These are phyloP conservation scores for Chamaecrista fasciculata DNA, from an alignment of 306 rosid species.

Conservation along the genomic window DNA sequence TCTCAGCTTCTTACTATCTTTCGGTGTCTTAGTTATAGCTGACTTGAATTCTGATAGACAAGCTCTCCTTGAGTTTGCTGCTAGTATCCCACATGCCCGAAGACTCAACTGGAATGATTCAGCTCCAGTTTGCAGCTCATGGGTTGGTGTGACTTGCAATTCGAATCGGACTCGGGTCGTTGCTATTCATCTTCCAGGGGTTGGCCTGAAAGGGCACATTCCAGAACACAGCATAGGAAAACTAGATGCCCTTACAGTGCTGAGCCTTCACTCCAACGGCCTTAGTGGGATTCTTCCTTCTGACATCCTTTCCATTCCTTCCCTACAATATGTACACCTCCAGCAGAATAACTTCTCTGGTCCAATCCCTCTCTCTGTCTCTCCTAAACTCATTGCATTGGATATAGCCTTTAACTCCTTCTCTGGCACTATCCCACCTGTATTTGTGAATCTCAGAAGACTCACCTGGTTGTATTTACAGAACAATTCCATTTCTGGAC, in stretches of 20 bases:
- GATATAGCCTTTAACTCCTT: slow-evolving; percentile 67
- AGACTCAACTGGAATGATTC: slow-evolving; percentile 73
- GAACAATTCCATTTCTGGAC: slow-evolving; percentile 62
- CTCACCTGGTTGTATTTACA: slow-evolving; percentile 58
- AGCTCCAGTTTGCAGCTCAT: slow-evolving; percentile 55
- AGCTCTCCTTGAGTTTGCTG: slow-evolving; percentile 64
- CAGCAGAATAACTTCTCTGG: slow-evolving; percentile 73
- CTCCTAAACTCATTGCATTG: slow-evolving; percentile 51
- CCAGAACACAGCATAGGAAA: slow-evolving; percentile 56
- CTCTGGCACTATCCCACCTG: slow-evolving; percentile 58
- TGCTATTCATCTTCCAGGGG: slow-evolving; percentile 70
- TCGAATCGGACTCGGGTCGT: slow-evolving; percentile 43
- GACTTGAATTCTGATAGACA: slow-evolving; percentile 65
- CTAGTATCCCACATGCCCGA: slow-evolving; percentile 44
- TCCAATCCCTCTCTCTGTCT: slow-evolving; percentile 52
- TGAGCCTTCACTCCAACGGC: slow-evolving; percentile 74
- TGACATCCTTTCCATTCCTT: slow-evolving; percentile 58
- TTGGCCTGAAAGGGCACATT: slow-evolving; percentile 57
- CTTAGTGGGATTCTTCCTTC: slow-evolving; percentile 65
- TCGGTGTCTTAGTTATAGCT: slow-evolving; percentile 33
- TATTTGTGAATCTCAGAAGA: slow-evolving; percentile 57
- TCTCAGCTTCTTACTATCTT: slow-evolving; percentile 24
- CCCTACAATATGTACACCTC: slow-evolving; percentile 55
- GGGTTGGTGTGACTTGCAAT: slow-evolving; percentile 73
- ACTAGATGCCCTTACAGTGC: slow-evolving; percentile 57